Base-by-base conservation (phyloP, 768 basidiomycete species). In the Podaxis sp. region DNA sequence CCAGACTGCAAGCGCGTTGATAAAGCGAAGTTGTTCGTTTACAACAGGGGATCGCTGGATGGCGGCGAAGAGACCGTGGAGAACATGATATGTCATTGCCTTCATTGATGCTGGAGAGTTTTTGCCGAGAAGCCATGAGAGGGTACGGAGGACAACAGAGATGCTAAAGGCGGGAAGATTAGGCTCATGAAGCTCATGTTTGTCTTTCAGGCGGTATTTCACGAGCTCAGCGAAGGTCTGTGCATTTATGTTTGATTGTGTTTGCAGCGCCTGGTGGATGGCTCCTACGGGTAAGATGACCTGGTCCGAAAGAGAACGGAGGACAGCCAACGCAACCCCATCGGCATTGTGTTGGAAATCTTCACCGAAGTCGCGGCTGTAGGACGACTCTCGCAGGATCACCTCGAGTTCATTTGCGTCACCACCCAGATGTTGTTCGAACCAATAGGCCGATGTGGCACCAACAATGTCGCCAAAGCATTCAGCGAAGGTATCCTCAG, bases 11-110 rank as follows among this genome's bases (percentile, higher is more conserved):
- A 96, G 75, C 1, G 86, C 83, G 60, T 93, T 88, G 44, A 95
- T 70, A 30, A 88, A 76, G 12, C 96, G 86, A 44, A 87, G 73
- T 70, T 96, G 92, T 71, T 96, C 93, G 71, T 93, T 91, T 64
- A 96, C 82, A 41, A 97, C 80, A 20, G 88, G 88, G 0, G 86
- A 85, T 10, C 75, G 72, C 62, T 91, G 84, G 8, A 94, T 75
- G 44, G 82, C 80, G 4, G 87, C 80, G 65, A 96, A 86, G 13
- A 96, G 79, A 56, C 85, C 83, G 62, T 90, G 88, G 28, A 93
- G 72, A 59, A 92, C 82, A 64, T 95, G 93, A 71, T 92, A 95
- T 4, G 87, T 85, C 54, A 85, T 85, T 11, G 89, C 83, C n/a
- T 76, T 75, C 26, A 74, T 75, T 46, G 83, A 76, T 20, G 80